These are phyloP conservation scores for Phyllosticta citribraziliensis DNA, from an alignment of 2,329 filamentous ascomycete genomes.

Conservation along the genomic window DNA sequence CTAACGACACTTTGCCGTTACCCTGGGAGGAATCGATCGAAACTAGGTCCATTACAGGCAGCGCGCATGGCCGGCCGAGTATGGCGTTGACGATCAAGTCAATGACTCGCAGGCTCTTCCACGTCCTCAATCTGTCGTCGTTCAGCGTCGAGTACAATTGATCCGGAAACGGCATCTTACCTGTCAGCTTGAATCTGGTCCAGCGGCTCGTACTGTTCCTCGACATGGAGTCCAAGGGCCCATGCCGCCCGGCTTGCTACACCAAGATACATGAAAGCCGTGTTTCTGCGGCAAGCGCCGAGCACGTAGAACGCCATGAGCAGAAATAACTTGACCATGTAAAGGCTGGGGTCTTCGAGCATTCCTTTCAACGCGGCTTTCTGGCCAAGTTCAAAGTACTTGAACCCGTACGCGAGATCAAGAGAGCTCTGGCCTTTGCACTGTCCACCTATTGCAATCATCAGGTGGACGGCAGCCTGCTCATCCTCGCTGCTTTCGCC, in stretches of 20 bases:
- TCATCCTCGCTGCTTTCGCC: conserved; percentile 1
- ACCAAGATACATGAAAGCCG: conserved; percentile 55
- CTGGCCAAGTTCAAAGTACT: conserved; percentile 42
- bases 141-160: neutral
- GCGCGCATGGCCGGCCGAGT: conserved; percentile 35
- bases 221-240: conserved; percentile 45
- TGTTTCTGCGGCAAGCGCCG: conserved; percentile 48
- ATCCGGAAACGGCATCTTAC: conserved; percentile 9
- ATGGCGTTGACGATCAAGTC: conserved; percentile 41
- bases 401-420: conserved; percentile 22
- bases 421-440: conserved; percentile 25
- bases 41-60: conserved; percentile 14
- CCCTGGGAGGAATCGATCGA: conserved; percentile 16
- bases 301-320: conserved; percentile 52
- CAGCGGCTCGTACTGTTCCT: conserved; percentile 19
- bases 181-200: conserved; percentile 11
- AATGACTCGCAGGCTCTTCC: conserved; percentile 39
- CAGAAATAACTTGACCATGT: conserved; percentile 43
- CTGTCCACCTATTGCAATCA: conserved; percentile 46
- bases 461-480: conserved; percentile 32
- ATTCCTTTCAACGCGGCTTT: conserved; percentile 40
- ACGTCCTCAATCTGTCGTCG: conserved; percentile 29
- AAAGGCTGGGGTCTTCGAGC: conserved; percentile 44
- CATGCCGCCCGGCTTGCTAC: conserved; percentile 49
- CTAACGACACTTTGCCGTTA: conserved; percentile 14